phyloP scores from a whole-genome alignment of 495 filamentous ascomycete species.

The Chaetomium fimeti region DNA sequence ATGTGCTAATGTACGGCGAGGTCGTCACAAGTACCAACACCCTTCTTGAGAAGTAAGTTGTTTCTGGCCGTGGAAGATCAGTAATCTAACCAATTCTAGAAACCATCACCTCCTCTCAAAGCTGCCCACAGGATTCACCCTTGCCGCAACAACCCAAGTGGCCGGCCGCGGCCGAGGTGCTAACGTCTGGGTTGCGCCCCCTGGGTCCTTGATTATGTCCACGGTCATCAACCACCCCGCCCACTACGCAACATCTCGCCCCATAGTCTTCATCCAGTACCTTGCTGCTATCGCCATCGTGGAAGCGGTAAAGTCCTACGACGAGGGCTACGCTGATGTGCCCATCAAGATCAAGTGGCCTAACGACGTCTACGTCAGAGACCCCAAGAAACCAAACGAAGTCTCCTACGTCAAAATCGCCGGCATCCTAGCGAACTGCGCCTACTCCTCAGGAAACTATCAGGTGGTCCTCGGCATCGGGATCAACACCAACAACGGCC shows the following conservation, averaged over 20 bases:
- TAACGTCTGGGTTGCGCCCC: constrained; percentile 94
- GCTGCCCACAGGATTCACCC: constrained; percentile 78
- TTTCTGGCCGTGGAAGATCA: neutral
- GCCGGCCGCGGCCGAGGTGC: constrained; percentile 86
- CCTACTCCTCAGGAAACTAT: constrained; percentile 73
- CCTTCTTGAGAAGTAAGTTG: constrained; percentile 78
- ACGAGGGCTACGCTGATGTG: constrained; percentile 61
- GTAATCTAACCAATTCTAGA: constrained; percentile 41
- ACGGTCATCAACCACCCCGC: constrained; percentile 79
- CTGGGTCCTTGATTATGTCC: constrained; percentile 82
- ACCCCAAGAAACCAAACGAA: constrained; percentile 59
- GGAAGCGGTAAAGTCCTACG: constrained; percentile 79
- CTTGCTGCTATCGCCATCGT: constrained; percentile 87
- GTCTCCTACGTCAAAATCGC: constrained; percentile 83
- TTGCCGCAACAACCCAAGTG: constrained; percentile 88
- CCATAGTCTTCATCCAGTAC: constrained; percentile 94
- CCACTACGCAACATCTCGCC: constrained; percentile 65
- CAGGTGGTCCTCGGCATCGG: constrained; percentile 88
- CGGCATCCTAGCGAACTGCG: constrained; percentile 89
- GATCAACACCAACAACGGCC: constrained; percentile 80
- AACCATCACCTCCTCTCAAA: constrained; percentile 74
- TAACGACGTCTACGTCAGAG: constrained; percentile 88
- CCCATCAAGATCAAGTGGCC: constrained; percentile 95
- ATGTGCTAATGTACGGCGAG: constrained; percentile 80
- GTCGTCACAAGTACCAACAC: constrained; percentile 94